Base-by-base conservation (phyloP, 2,329 filamentous ascomycete species). In the Fusarium setosum region DNA sequence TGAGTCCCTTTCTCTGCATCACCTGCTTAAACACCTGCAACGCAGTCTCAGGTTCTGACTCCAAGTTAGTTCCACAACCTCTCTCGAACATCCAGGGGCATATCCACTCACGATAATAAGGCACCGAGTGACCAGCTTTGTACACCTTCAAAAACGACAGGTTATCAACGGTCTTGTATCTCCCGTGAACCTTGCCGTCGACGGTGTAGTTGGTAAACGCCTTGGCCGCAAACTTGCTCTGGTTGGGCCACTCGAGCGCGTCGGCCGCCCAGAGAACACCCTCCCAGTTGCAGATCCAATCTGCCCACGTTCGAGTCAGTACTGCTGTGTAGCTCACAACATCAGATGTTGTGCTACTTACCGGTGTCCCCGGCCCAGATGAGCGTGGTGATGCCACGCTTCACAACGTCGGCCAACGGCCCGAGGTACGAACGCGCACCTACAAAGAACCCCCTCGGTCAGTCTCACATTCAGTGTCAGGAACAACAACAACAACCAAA, bases 281-380 rank as follows among this genome's bases (percentile, higher is more conserved):
- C 26, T 83, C 75, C 82, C 84, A 87, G 73, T 88, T 88, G 68
- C 84, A 88, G 52, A 87, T 85, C 75, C 80, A 87, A 66, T 88
- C 86, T 70, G n/a, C 12, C 5, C 13, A 11, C 24, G 10, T n/a
- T 24, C 6, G 4, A 18, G 34, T 68, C n/a, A 68, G 42, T 20
- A n/a, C 13, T 5, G 42, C 21, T 61, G 10, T 8, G 17, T 9
- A 21, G 5, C 9, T 11, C 15, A 29, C 15, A 21, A 13, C 4
- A 18, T 18, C 3, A 4, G n/a, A 37, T n/a, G 15, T 18, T 3
- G 20, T 26, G n/a, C 42, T 12, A 65, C 71, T 66, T 57, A 76
- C 76, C 77, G 4, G 85, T 81, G 54, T 87, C 86, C 31, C 85
- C 85, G 0, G 85, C 84, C 84, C 84, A 88, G 40, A 87, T 74